Conservation (phyloP, 176 grass and related monocot species). For the Raddia guianensis region DNA sequence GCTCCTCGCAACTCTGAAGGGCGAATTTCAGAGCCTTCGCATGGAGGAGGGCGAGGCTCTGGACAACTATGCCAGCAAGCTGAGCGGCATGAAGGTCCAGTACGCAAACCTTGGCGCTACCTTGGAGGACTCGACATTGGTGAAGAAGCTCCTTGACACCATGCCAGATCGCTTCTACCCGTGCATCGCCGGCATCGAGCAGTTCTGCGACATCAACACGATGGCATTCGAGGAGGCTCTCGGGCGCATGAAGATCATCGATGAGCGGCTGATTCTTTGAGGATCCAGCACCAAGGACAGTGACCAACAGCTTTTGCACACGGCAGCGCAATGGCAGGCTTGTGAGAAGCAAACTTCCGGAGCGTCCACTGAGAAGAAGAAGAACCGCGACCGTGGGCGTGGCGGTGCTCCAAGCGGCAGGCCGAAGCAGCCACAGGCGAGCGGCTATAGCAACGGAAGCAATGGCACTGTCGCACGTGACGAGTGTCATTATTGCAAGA, state of each 20-base stretch:
- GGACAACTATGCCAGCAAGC: neutral
- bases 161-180: neutral
- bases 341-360: too few relatives aligned
- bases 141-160: neutral
- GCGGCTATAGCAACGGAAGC: rapidly evolving
- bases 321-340: neutral
- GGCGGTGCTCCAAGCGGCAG: too few relatives aligned
- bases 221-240: neutral
- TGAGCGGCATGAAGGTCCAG: too few relatives aligned
- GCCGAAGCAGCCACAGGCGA: rapidly evolving
- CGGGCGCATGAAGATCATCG: neutral
- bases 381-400: too few relatives aligned
- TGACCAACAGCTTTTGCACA: neutral
- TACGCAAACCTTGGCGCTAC: neutral
- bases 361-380: too few relatives aligned
- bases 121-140: neutral
- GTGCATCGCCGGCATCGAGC: neutral
- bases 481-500: neutral
- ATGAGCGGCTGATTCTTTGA: neutral
- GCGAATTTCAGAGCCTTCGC: neutral
- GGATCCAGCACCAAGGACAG: neutral
- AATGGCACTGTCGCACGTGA: neutral
- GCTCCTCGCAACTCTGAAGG: neutral
- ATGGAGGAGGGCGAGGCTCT: neutral
- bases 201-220: neutral